Base-by-base conservation (phyloP, 2,329 filamentous ascomycete genomes). In the Colletotrichum cereale region DNA sequence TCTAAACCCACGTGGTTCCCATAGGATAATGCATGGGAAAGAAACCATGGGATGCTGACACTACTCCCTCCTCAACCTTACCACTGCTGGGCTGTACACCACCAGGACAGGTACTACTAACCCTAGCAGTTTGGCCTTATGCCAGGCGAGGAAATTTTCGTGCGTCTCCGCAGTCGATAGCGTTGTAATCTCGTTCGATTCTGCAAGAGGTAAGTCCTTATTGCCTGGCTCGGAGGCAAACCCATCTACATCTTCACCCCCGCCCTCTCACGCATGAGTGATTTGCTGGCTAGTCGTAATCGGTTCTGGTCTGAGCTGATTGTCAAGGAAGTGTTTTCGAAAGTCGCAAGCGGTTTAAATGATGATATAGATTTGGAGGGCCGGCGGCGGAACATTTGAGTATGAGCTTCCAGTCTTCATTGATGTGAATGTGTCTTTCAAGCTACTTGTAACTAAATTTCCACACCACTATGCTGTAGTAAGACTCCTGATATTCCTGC, bases 1-100 rank as follows among this genome's bases (percentile, higher is more conserved):
- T 58, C 36, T 42, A 38, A 26, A 52, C 12, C 64, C 52, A 71
- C 58, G 66, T 70, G 57, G 44, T 52, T 21, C 7, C 64, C 64
- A 71, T 52, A 29, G n/a, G 34, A 58, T 58, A 52, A 26, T 38
- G 50, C 64, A 16, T 53, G 24, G 18, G 58, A 58, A 42, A 63
- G 58, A 65, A 61, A 29, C 18, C 60, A 60, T 4, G 34, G 18
- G 57, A 58, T 50, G 38, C n/a, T 6, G 16, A 21, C 16, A 44
- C n/a, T 48, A 29, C 29, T 38, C 55, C 50, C 11, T 60, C 62
- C 56, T 50, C 26, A 29, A 38, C 26, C 44, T 53, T 47, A 56
- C 40, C 65, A 26, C 48, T 40, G 48, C 5, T 24, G 50, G 31
- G 31, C 34, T 62, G 42, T 26, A 26, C 21, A 11, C 24, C 31